Evolutionary conservation across 116 monocot genomes (phyloP).

Genomic region (Cymodocea nodosa): DNA sequence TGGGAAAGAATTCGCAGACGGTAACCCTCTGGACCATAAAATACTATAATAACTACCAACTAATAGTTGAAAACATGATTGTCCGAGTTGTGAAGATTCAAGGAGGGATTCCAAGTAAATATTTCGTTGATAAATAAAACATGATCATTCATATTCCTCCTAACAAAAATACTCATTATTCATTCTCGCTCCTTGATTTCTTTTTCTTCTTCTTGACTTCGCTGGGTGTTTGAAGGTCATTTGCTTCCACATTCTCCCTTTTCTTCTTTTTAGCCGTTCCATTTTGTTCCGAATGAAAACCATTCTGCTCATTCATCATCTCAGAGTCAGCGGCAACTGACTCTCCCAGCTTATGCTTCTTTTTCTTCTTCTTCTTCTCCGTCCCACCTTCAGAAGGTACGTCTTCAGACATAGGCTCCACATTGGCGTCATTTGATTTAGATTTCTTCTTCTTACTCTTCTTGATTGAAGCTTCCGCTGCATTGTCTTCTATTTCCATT

Average conservation of each 20-base stretch:
- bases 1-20: too few relatives aligned
- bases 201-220: conserved; percentile 25
- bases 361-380: conserved; percentile 29
- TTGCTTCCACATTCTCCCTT: conserved; percentile 17
- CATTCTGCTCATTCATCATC: not conserved
- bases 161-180: too few relatives aligned
- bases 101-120: too few relatives aligned
- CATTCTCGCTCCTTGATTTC: conserved; percentile 12
- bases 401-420: conserved; percentile 7
- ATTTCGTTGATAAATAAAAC: too few relatives aligned
- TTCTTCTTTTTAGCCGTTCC: conserved; percentile 34
- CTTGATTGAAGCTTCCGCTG: conserved; percentile 12
- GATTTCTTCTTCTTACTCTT: conserved; percentile 34
- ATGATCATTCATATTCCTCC: too few relatives aligned
- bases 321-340: not conserved
- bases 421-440: conserved; percentile 6
- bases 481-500: conserved; percentile 14
- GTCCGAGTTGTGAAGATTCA: too few relatives aligned
- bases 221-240: conserved; percentile 4
- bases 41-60: too few relatives aligned
- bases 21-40: too few relatives aligned
- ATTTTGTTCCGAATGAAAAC: conserved; percentile 4
- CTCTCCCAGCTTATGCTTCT: conserved; percentile 21
- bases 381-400: conserved; percentile 5
- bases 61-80: too few relatives aligned